These are phyloP conservation scores for Alternaria metachromatica DNA, from an alignment of 2,329 filamentous ascomycete species.

Conservation along the genomic window DNA sequence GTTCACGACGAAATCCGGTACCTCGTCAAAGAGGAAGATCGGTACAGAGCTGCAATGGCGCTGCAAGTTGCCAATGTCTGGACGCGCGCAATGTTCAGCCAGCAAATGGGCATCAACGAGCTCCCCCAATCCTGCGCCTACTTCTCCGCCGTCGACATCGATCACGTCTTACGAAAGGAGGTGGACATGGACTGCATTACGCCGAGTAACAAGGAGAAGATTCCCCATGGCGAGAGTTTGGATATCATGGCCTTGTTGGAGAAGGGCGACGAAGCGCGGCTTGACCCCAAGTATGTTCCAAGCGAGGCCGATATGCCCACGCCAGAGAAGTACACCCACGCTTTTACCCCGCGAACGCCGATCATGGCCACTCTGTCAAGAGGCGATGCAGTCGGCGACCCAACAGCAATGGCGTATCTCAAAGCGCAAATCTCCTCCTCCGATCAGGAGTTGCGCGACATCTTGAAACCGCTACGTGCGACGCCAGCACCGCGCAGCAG, in stretches of 20 bases:
- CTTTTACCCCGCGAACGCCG: constrained; percentile 73
- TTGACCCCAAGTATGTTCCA: constrained; percentile 68
- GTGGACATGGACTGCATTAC: constrained; percentile 98
- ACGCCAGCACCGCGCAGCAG: not conserved
- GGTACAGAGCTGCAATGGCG: constrained; percentile 89
- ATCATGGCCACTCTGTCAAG: constrained; percentile 76
- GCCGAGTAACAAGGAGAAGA: constrained; percentile 79
- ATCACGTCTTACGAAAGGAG: constrained; percentile 94
- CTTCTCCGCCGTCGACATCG: constrained; percentile 94
- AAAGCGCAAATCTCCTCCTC: constrained; percentile 81
- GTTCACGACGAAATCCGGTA: constrained; percentile 99
- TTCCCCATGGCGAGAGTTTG: constrained; percentile 83
- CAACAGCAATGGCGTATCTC: constrained; percentile 66
- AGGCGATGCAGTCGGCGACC: constrained; percentile 2
- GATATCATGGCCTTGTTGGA: constrained; percentile 81
- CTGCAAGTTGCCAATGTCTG: constrained; percentile 93
- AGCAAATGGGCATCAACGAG: constrained; percentile 95
- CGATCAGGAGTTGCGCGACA: constrained; percentile 75
- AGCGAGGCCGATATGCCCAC: constrained; percentile 61
- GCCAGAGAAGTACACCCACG: constrained; percentile 67
- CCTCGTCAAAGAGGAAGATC: constrained; percentile 82
- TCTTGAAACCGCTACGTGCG: constrained; percentile 62
- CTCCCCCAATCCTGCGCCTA: constrained; percentile 93
- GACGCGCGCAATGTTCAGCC: constrained; percentile 96
- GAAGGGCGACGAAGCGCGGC: constrained; percentile 70